Conservation (phyloP, 1,139 yeast genomes). For the Geotrichum macrosporum region DNA sequence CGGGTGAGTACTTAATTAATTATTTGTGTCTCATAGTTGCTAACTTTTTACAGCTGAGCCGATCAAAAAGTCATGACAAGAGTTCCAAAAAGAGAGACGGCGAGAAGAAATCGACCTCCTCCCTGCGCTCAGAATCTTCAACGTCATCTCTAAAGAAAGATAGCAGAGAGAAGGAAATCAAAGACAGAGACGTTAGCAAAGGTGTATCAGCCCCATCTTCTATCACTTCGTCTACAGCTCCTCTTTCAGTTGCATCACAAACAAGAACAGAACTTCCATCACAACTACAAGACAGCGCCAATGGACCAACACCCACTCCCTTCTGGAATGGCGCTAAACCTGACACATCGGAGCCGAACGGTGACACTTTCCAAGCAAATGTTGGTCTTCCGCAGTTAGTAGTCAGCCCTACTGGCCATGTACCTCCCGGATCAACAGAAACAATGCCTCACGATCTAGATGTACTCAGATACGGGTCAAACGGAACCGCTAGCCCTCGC, state of each 20-base stretch:
- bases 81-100: slow-evolving; percentile 20
- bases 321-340: background rate
- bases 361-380: background rate
- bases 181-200: slow-evolving; percentile 11
- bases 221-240: background rate
- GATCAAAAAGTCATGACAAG: slow-evolving; percentile 33
- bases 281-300: background rate
- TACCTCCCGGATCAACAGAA: slow-evolving; percentile 39
- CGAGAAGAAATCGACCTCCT: slow-evolving; percentile 17
- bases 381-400: slow-evolving; percentile 15
- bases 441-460: slow-evolving; percentile 41
- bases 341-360: background rate
- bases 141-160: slow-evolving; percentile 20
- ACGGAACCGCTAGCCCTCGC: slow-evolving; percentile 24
- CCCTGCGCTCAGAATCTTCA: slow-evolving; percentile 20
- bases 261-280: slow-evolving; percentile 1
- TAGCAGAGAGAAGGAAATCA: slow-evolving; percentile 19
- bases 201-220: background rate
- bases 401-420: slow-evolving; percentile 25
- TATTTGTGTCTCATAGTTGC: background rate
- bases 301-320: background rate
- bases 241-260: slow-evolving; percentile 1
- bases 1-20: slow-evolving; percentile 16
- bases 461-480: slow-evolving; percentile 25
- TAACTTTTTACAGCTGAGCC: slow-evolving; percentile 27